Evolutionary conservation across 345 rosid genomes (phyloP), one percentile per base, ranked within the genome.

Genomic region (Syzygium aqueum): DNA sequence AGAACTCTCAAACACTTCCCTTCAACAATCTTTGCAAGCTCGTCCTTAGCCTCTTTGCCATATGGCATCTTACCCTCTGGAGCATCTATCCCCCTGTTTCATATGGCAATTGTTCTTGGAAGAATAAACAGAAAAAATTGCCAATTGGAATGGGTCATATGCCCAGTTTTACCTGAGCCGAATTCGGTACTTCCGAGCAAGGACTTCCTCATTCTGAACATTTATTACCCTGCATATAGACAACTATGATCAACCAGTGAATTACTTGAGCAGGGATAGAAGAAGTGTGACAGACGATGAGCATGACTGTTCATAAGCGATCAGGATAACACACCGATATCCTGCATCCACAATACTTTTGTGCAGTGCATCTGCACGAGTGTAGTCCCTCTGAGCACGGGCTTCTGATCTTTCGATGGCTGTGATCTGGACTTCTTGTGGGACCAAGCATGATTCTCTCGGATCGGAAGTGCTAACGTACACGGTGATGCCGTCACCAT

Each of bases 71-170:
- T 53, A 83, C 94, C 91, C 89, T 95, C 97, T 5, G 97, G 99
- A 86, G 99, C 93, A 92, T 97, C 99, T 84, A 96, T 95, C 85
- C 99, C 99, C 87, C 98, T 97, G 90, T 37, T 73, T 73, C 82
- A 73, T 5, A 73, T 37, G 27, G 49, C 27, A 73, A 10, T 73
- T 19, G 49, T 37, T 37, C 14, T 33, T 73, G 49, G 82, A 37
- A 1, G 82, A 37, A 37, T 37, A 73, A 73, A 73, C 27, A 73
- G 82, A 37, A n/a, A 21, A 37, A 22, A 2, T 73, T 73, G 49
- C 49, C 49, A 19, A 73, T 73, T 10, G 4, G 82, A 19, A 73
- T 37, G 82, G 2, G 3, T 73, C 82, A 73, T 22, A 23, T 22
- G 10, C 78, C 77, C 5, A 4, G 19, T 51, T 51, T 86, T 90